phyloP scores from a whole-genome alignment of 2,329 filamentous ascomycete genomes.

The Tolypocladium inflatum region DNA sequence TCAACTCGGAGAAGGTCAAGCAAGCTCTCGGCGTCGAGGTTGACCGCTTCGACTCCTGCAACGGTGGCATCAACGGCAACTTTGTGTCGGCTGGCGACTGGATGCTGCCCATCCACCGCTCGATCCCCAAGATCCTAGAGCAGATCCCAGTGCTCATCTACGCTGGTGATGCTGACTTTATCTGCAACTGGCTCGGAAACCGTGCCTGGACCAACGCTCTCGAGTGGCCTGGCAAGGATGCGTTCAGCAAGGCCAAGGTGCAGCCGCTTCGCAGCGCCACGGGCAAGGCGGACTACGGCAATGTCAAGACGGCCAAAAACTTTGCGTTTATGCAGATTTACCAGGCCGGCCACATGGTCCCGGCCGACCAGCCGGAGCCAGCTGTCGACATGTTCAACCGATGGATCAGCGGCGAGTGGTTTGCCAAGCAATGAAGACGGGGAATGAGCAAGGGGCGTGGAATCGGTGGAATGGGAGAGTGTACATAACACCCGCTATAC shows the following conservation, averaged over 20 bases:
- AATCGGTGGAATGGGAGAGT: background rate
- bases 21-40: constrained; percentile 85
- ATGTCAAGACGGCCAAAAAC: constrained; percentile 83
- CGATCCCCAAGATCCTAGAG: constrained; percentile 76
- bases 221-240: constrained; percentile 81
- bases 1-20: constrained; percentile 76
- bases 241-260: constrained; percentile 61
- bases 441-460: background rate
- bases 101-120: constrained; percentile 93
- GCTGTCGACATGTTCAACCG: constrained; percentile 89
- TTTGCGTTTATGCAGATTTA: constrained; percentile 88
- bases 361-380: constrained; percentile 83
- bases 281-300: constrained; percentile 42
- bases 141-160: constrained; percentile 94
- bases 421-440: background rate
- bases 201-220: constrained; percentile 88
- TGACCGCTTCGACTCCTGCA: constrained; percentile 82
- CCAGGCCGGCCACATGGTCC: constrained; percentile 91
- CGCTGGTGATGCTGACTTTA: constrained; percentile 78
- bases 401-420: constrained; percentile 49
- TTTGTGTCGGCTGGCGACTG: constrained; percentile 81
- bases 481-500: background rate
- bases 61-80: constrained; percentile 95
- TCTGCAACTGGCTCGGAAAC: constrained; percentile 98
- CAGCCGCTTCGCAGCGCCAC: constrained; percentile 55